phyloP scores from a whole-genome alignment of 768 basidiomycete species.

The Leccinum obscurum region DNA sequence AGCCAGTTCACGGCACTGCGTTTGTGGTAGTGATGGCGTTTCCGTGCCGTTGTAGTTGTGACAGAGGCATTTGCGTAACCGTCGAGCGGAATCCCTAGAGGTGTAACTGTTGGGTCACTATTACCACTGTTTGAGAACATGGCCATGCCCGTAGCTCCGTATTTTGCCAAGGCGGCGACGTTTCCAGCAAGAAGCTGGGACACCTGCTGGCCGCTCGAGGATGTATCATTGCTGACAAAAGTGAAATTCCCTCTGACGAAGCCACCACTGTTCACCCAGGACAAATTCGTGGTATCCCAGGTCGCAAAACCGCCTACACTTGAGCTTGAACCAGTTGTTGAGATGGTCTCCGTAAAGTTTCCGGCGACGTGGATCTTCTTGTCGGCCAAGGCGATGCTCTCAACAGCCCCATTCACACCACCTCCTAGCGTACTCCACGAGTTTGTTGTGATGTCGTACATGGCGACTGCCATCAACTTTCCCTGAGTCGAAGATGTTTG shows the following conservation, averaged over 20 bases:
- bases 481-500: slow-evolving; percentile 50
- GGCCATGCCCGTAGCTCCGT: slow-evolving; percentile 79
- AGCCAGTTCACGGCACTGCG: slow-evolving; percentile 48
- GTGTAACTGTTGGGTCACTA: slow-evolving; percentile 55
- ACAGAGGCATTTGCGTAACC: slow-evolving; percentile 35
- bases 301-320: slow-evolving; percentile 64
- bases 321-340: slow-evolving; percentile 36
- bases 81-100: slow-evolving; percentile 60
- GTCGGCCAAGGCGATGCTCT: slow-evolving; percentile 50
- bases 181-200: slow-evolving; percentile 72
- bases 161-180: slow-evolving; percentile 52
- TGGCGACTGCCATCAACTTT: slow-evolving; percentile 58
- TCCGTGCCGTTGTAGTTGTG: slow-evolving; percentile 33
- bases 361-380: slow-evolving; percentile 67
- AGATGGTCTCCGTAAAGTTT: slow-evolving; percentile 61
- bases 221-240: slow-evolving; percentile 67
- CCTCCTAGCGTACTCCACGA: slow-evolving; percentile 69
- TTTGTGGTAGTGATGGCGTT: slow-evolving; percentile 40
- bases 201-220: slow-evolving; percentile 37
- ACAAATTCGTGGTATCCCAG: slow-evolving; percentile 60
- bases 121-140: slow-evolving; percentile 68
- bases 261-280: slow-evolving; percentile 77
- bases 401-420: slow-evolving; percentile 79
- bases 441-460: slow-evolving; percentile 66
- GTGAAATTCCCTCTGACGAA: slow-evolving; percentile 71